Evolutionary conservation across 139 green algal species (phyloP).

Genomic region (Micractinium conductrix): DNA sequence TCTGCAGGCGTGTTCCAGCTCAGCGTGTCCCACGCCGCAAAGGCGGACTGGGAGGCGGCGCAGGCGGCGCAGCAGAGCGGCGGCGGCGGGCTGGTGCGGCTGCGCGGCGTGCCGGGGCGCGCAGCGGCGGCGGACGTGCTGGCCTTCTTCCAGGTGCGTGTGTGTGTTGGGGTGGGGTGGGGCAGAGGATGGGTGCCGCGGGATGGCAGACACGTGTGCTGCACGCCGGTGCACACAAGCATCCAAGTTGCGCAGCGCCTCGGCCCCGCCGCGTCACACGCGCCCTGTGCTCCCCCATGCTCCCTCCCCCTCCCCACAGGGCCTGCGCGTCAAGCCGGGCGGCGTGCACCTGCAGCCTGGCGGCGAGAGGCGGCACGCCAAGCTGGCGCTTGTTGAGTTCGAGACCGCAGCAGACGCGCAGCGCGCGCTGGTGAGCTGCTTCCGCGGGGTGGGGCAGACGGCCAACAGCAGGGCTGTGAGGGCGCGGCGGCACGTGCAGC

Average conservation of each 20-base stretch:
- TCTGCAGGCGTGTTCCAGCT: conserved; percentile 39
- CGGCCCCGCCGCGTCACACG: no score
- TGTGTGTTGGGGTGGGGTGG: neutral
- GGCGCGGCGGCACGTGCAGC: no score
- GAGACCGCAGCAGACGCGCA: conserved; percentile 73
- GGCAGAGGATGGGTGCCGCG: neutral
- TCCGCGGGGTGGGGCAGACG: no score
- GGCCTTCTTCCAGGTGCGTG: conserved; percentile 50
- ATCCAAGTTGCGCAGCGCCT: no score
- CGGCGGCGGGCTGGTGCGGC: conserved; percentile 72
- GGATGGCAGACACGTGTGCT: neutral
- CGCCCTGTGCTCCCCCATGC: neutral
- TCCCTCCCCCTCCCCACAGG: conserved; percentile 17
- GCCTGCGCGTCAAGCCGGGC: conserved; percentile 64
- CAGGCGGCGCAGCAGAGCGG: conserved; percentile 13
- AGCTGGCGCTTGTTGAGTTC: conserved; percentile 93
- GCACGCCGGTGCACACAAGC: no score
- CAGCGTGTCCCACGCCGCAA: conserved; percentile 6
- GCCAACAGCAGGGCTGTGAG: no score
- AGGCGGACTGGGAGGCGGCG: conserved; percentile 28
- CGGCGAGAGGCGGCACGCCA: conserved; percentile 76
- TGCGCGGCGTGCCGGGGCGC: conserved; percentile 76
- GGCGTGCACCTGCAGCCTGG: conserved; percentile 84
- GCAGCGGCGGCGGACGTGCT: conserved; percentile 71
- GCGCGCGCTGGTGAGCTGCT: conserved; percentile 60